A percentile compares a stretch with the other conserved stretches of the same genome.
Conservation (phyloP, 108 stramenopile genomes). For the Pseudonitzschia delicatissima region DNA sequence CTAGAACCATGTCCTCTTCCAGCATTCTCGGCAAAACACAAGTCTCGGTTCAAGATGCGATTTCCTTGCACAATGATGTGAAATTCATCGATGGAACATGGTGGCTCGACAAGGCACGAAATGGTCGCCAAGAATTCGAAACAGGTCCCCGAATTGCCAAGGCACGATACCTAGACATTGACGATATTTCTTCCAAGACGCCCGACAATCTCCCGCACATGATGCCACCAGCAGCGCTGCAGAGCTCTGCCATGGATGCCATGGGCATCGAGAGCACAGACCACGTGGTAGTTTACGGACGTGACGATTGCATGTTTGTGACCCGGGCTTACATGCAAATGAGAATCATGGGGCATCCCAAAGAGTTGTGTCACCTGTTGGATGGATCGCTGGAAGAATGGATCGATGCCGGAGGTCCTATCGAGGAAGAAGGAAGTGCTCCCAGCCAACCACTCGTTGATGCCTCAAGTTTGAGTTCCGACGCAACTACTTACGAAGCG, state of each 20-base stretch:
- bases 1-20: slow-evolving; percentile 6
- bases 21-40: slow-evolving; percentile 5
- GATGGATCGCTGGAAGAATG: slow-evolving; percentile 74
- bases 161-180: slow-evolving; percentile 65
- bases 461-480: slow-evolving; percentile 33
- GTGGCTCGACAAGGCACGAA: slow-evolving; percentile 31
- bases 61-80: slow-evolving; percentile 23
- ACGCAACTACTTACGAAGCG: slow-evolving; percentile 30
- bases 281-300: slow-evolving; percentile 71
- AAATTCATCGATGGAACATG: slow-evolving; percentile 52
- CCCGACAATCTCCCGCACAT: slow-evolving; percentile 59
- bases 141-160: slow-evolving; percentile 52
- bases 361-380: slow-evolving; percentile 49
- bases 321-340: slow-evolving; percentile 69
- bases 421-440: slow-evolving; percentile 36
- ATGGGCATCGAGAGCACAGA: slow-evolving; percentile 45
- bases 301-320: slow-evolving; percentile 44
- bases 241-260: slow-evolving; percentile 72
- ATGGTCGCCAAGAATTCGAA: slow-evolving; percentile 49
- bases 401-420: slow-evolving; percentile 47
- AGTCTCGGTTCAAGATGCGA: slow-evolving; percentile 29
- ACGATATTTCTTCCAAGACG: slow-evolving; percentile 44
- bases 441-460: slow-evolving; percentile 21
- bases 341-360: slow-evolving; percentile 68
- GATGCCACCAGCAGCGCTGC: slow-evolving; percentile 64